A percentile compares a stretch with the other conserved stretches of the same genome.
Evolutionary conservation across 2,329 filamentous ascomycete species (phyloP).

Genomic region (Aspergillus eucalypticola): DNA sequence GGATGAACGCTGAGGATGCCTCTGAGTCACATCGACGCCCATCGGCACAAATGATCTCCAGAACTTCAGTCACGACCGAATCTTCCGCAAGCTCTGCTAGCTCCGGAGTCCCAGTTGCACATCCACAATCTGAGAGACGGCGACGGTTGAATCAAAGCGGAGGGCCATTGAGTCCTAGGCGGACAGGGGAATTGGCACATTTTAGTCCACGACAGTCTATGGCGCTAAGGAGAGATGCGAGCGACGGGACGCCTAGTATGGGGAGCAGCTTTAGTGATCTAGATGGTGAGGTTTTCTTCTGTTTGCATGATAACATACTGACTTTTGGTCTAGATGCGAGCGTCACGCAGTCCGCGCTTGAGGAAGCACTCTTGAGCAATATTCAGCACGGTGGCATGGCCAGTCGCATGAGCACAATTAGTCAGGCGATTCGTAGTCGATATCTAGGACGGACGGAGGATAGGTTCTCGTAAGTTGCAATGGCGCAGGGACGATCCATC

Average conservation of each 20-base stretch:
- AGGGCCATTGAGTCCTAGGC: slow-evolving; percentile 44
- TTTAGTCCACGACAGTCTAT: slow-evolving; percentile 49
- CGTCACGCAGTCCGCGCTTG: slow-evolving; percentile 64
- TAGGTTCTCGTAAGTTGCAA: not conserved
- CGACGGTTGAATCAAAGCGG: slow-evolving; percentile 14
- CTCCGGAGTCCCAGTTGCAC: slow-evolving; percentile 34
- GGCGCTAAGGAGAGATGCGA: slow-evolving; percentile 45
- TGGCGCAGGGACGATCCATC: not conserved
- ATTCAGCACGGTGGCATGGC: slow-evolving; percentile 58
- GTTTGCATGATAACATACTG: not conserved
- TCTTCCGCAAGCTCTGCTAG: slow-evolving; percentile 42
- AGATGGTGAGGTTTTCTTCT: slow-evolving; percentile 49
- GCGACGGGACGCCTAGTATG: slow-evolving; percentile 62
- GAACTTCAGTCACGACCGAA: slow-evolving; percentile 24
- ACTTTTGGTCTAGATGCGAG: slow-evolving; percentile 54
- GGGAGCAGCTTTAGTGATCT: slow-evolving; percentile 67
- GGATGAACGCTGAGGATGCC: slow-evolving; percentile 35
- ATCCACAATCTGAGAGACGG: slow-evolving; percentile 23
- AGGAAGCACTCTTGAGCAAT: slow-evolving; percentile 64
- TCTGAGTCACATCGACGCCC: slow-evolving; percentile 29
- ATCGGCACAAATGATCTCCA: slow-evolving; percentile 25
- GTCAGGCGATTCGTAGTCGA: slow-evolving; percentile 56
- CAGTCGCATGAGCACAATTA: slow-evolving; percentile 53
- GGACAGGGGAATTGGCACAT: slow-evolving; percentile 51
- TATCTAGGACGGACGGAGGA: slow-evolving; percentile 37